Evolutionary conservation across 2,329 filamentous ascomycete species (phyloP), one percentile per base, ranked within the genome.

Genomic region (Uncinocarpus reesii): DNA sequence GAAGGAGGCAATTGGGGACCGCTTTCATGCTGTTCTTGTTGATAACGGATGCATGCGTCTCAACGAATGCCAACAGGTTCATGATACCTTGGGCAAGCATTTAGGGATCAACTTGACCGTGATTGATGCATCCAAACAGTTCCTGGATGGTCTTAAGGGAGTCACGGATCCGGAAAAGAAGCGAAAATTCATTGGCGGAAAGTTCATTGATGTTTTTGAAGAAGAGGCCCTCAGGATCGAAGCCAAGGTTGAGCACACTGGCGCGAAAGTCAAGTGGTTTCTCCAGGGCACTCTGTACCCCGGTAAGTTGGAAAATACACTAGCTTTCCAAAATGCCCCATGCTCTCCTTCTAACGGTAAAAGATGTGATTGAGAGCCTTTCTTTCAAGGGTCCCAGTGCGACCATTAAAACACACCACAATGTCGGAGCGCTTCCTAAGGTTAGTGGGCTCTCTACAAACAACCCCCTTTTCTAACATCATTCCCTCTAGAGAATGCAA

Each of bases 61-160:
- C 24, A 82, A 95, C 61, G 92, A 96, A 66, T 88, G 83, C 56
- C 71, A 81, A 56, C 73, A 83, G 59, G 92, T 96, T 45, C 82
- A 94, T 66, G 73, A 87, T 65, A 89, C 80, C 0, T 77, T 96
- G 2, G 75, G 76, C 1, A 65, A 88, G 60, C 81, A 92, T 56
- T 77, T 96, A 0, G 86, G 86, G 1, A 93, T 96, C 66, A 92
- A 95, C 65, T 74, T 96, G 2, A 94, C 86, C 0, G 83, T 96
- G 23, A 79, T 93, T 1, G 84, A 96, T 62, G 88, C 80, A 0
- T 76, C 77, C 7, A 74, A 93, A 52, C 71, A 77, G 21, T 96
- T 96, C 73, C 72, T 95, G n/a, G 70, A 71, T 24, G 75, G 80
- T 20, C 79, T 96, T 1, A 77, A 79, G 55, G 90, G 87, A 15